These are phyloP conservation scores for Neofusicoccum ribis DNA, from an alignment of 2,329 filamentous ascomycete species.

Conservation along the genomic window DNA sequence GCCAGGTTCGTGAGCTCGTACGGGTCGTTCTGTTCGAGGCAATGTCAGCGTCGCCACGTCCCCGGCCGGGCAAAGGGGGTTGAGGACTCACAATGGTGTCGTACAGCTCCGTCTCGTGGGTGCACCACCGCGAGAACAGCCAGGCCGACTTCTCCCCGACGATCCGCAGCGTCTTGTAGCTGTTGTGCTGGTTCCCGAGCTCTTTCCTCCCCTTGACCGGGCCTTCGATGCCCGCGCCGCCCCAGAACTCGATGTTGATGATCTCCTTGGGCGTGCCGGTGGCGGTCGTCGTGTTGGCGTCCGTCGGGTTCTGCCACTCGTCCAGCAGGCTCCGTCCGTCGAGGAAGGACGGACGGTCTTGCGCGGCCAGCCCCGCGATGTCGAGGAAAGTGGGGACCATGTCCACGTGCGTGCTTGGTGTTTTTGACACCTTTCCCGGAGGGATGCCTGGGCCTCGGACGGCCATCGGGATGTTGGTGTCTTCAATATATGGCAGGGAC, in stretches of 20 bases:
- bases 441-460: conserved; percentile 32
- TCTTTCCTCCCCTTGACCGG: too few relatives aligned
- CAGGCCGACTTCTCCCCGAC: conserved; percentile 27
- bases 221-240: background rate
- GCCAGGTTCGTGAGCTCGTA: background rate
- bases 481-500: conserved; percentile 30
- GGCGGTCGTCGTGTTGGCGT: too few relatives aligned
- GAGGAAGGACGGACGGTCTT: background rate
- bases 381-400: conserved; percentile 33
- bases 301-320: too few relatives aligned
- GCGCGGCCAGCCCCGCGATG: conserved; percentile 27
- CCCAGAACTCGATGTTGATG: conserved; percentile 22
- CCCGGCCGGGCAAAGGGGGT: too few relatives aligned
- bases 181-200: background rate
- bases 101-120: conserved; percentile 34
- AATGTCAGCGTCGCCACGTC: too few relatives aligned
- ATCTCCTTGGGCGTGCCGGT: conserved; percentile 1
- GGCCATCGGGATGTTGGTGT: conserved; percentile 34
- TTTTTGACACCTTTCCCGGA: conserved; percentile 22
- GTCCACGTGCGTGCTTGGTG: conserved; percentile 29
- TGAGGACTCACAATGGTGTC: conserved; percentile 24
- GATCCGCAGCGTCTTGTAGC: conserved; percentile 26
- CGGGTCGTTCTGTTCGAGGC: background rate
- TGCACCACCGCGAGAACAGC: conserved; percentile 34
- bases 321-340: too few relatives aligned